Base-by-base conservation (phyloP, 164 flowering plant species). In the Vitis labrusca region DNA sequence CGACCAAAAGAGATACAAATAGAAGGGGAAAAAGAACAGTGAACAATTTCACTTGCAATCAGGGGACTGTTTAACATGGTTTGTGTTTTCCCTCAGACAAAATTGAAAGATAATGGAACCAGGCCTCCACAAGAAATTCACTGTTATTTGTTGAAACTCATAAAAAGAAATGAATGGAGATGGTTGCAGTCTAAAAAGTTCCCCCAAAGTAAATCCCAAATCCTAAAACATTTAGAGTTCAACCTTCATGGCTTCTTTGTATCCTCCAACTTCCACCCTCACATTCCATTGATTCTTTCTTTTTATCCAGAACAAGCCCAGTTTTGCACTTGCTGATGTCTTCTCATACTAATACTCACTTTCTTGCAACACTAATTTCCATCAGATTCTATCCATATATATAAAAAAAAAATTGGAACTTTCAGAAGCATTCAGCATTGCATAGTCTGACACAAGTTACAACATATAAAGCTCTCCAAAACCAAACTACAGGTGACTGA, bases 181-280 rank as follows among this genome's bases (percentile, higher is more conserved):
- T 65, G 15, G 44, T 23, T 13, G 17, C 48, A 16, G 27, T 23
- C 23, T 51, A 15, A 49, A n/a, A 48, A 12, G 27, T 52, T 57
- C 10, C 10, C 27, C 9, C 27, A 8, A 54, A 30, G 59, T n/a
- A 58, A 17, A 64, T 51, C 19, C 30, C 49, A 9, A 7, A 62
- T 62, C 52, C 27, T 47, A 23, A 64, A 50, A 37, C 51, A 64
- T 64, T 8, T 15, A 50, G 29, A 65, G 61, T 37, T 59, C 37
- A 27, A 2, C 17, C 56, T 49, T 65, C 13, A 49, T 14, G 3
- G n/a, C 23, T 13, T 13, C 23, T 64, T 47, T 37, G 51, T 62
- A 62, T 23, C 16, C 17, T 61, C 29, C 66, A n/a, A 27, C 10
- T 47, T 17, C 30, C 50, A 48, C 29, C 66, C 50, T 63, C 66